phyloP scores from a whole-genome alignment of 768 basidiomycete species.

The Paxillus ammoniavirescens region DNA sequence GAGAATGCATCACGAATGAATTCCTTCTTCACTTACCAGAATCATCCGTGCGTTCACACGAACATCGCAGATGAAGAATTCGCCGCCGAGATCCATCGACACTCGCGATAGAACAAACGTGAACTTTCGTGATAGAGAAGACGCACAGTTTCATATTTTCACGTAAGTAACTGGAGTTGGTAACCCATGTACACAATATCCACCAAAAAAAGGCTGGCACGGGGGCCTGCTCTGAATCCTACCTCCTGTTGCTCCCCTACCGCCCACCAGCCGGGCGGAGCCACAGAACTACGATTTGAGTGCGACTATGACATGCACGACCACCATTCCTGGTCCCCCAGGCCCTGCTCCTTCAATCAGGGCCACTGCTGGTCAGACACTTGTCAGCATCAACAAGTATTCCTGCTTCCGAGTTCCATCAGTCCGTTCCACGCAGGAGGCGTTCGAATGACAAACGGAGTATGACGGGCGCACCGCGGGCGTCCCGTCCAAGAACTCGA shows the following conservation, averaged over 20 bases:
- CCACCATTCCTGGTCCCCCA: background rate
- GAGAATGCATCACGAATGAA: conserved; percentile 3
- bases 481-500: conserved; percentile 1
- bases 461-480: background rate
- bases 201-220: background rate
- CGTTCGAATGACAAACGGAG: background rate
- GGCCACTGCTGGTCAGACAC: conserved; percentile 10
- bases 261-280: background rate
- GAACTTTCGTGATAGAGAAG: background rate
- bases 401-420: conserved; percentile 14
- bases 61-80: background rate
- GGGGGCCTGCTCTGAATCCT: background rate
- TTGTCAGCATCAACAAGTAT: conserved; percentile 12
- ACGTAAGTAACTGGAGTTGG: background rate
- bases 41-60: background rate
- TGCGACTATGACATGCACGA: too few relatives aligned
- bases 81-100: background rate
- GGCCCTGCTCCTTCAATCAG: background rate
- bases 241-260: background rate
- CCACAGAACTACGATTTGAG: too few relatives aligned
- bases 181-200: too few relatives aligned
- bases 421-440: conserved; percentile 10
- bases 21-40: background rate
- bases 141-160: conserved; percentile 6
- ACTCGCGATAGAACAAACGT: background rate